Evolutionary conservation across 768 basidiomycete genomes (phyloP), one percentile per base, ranked within the genome.

Genomic region (Boletus rubescentipes): DNA sequence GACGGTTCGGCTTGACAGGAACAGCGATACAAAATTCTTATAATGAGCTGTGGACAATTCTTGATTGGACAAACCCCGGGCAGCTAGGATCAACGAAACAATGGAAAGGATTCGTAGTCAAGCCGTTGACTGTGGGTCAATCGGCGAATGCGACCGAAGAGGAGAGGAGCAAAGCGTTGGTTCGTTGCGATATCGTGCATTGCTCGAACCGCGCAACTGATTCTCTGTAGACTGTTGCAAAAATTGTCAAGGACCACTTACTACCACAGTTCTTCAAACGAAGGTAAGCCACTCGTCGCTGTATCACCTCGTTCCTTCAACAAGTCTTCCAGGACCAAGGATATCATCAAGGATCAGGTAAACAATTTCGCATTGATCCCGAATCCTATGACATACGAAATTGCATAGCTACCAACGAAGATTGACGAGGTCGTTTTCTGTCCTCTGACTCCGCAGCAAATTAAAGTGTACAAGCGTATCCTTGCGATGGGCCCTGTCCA

Each of bases 361-460:
- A 26, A 49, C 40, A 23, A 29, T n/a, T 5, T 2, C 2, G 21
- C 18, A n/a, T 26, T 34, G 20, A 20, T 32, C 37, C 21, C 3
- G 10, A 29, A 10, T 31, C 20, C 14, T 30, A 1, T 32, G 21
- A 46, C 18, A 34, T 18, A 54, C 16, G 23, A 47, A 12, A 7
- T 57, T 42, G 14, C 36, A 3, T 61, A 95, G 88, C 77, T 98
- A 3, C 96, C 96, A 1, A 77, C 78, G 56, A 99, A 99, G 75
- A 80, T 80, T 0, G 96, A 99, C 60, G 77, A 93, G 64, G 89
- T 98, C 14, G 92, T 97, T 6, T 96, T 98, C 63, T 99, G 96
- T 64, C 95, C 93, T 15, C 73, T 98, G 45, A 89, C 89, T 0
- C 53, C 73, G 0, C 77, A 72, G 34, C 95, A 97, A 70, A 80